Base-by-base conservation (phyloP, 148 eudicot genomes). In the Euryodendron excelsum region DNA sequence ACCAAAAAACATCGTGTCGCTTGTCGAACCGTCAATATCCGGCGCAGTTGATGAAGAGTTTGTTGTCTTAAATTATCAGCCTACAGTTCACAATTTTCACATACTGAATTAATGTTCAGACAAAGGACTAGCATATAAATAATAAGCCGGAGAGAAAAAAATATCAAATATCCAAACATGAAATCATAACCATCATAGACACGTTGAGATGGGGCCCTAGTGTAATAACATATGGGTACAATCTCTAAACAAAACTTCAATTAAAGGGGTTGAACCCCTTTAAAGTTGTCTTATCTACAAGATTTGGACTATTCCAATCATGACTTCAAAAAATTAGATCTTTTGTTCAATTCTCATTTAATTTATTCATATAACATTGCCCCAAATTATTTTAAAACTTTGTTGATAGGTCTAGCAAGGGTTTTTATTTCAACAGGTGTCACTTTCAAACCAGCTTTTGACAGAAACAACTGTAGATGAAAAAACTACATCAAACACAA, bases 61-160 rank as follows among this genome's bases (percentile, higher is more conserved):
- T 93, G 97, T 58, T 92, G 98, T 81, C 99, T 90, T 71, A 96
- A 82, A 73, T 96, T 92, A 87, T 96, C 99, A 85, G 97, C 99
- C 99, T 96, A 82, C 75, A 83, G 72, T 64, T 39, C 33, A 34
- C 5, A 41, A 41, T 41, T 41, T 5, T 41, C 45, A 41, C 5
- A 41, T 41, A 41, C 5, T n/a, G 18, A 56, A 56, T 1, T 56
- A 5, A 2, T 21, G 25, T 56, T 56, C 25, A 5, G 27, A 56
- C 52, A 37, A 37, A 25, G 7, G 3, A 37, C 20, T 68, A 67
- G n/a, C 1, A 69, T 69, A 15, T 10, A 27, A 69, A 69, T 25
- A 17, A 45, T 41, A 25, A 69, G 17, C n/a, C n/a, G 6, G 4
- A 4, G 28, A 10, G 7, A 12, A 41, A 41, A 13, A 4, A 21